Base-by-base conservation (phyloP, 1,284 basidiomycete species). In the Boletus holoroseus region DNA sequence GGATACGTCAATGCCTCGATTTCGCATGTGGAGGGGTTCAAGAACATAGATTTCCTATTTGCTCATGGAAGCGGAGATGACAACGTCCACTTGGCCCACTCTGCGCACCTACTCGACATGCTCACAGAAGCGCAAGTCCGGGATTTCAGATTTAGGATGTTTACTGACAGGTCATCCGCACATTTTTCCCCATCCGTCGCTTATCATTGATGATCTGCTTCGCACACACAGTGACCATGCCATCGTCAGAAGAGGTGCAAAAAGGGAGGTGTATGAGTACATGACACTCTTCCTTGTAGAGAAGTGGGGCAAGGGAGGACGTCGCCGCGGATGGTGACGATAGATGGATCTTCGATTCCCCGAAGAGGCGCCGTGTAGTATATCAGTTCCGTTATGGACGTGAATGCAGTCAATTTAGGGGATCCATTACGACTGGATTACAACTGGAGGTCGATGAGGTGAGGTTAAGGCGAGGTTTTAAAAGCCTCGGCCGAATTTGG, bases 51-150 rank as follows among this genome's bases (percentile, higher is more conserved):
- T 58, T 96, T 81, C 65, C 69, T 94, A 43, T 80, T 98, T 47
- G 91, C 91, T 9, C 94, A 98, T 63, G 95, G 95, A 11, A 89
- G 83, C 56, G 94, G 86, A 3, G 94, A 97, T 68, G 94, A 96
- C 66, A 97, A 97, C 63, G 90, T 96, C 32, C 95, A 98, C 68
- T 94, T 83, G 61, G 81, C 86, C 34, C 95, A 98, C 71, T 86
- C 88, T 50, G 94, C 93, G 4, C 88, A 90, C 60, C 65, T 98
- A 60, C 71, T 98, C 41, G 95, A 98, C 68, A 90, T 94, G 80
- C 79, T 99, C 57, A 97, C 93, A 0, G 75, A 76, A 60, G 80
- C 76, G 16, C 73, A 83, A 49, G 80, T 97, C 31, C 76, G 88
- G 55, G 81, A 81, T 35, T 98, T 88, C 72, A 76, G 85, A 61